Conservation (phyloP, 31 red algal species). For the Odonthalia washingtoniensis region DNA sequence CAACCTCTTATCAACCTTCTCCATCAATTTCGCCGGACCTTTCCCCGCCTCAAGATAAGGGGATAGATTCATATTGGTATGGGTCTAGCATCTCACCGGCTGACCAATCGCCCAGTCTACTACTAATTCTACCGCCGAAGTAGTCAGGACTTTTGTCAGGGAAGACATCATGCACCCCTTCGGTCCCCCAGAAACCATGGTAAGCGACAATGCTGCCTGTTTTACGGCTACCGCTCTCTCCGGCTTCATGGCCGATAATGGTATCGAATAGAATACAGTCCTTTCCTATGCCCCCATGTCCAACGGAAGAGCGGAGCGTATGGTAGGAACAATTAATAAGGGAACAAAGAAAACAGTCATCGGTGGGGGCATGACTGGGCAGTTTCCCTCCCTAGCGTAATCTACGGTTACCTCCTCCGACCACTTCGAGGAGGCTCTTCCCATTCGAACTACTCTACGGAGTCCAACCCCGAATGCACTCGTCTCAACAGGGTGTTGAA, state of each 20-base stretch:
- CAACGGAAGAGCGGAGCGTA: slow-evolving; percentile 18
- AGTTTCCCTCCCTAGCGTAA: too few relatives aligned
- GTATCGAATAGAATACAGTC: not conserved
- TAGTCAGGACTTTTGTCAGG: not conserved
- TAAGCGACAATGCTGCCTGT: slow-evolving; percentile 16
- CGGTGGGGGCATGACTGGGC: too few relatives aligned
- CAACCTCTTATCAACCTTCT: slow-evolving; percentile 1
- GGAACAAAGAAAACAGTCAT: not conserved
- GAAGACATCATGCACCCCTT: not conserved
- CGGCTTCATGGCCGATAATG: not conserved
- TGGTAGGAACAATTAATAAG: slow-evolving; percentile 15
- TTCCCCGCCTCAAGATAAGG: not conserved
- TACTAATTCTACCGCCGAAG: not conserved
- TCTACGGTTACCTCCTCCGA: too few relatives aligned
- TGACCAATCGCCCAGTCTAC: slow-evolving; percentile 13
- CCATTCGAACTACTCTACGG: too few relatives aligned
- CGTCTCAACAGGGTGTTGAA: too few relatives aligned
- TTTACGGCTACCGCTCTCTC: not conserved
- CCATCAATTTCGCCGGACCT: slow-evolving; percentile 16
- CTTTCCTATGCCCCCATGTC: slow-evolving; percentile 25
- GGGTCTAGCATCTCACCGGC: not conserved
- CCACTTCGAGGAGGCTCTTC: too few relatives aligned
- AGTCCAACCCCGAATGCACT: too few relatives aligned
- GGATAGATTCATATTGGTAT: not conserved
- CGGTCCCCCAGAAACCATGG: not conserved